Percentiles rank a stretch among this genome's conserved stretches.
These are phyloP conservation scores for Jatropha multifida DNA, from an alignment of 441 rosid species.

Conservation along the genomic window DNA sequence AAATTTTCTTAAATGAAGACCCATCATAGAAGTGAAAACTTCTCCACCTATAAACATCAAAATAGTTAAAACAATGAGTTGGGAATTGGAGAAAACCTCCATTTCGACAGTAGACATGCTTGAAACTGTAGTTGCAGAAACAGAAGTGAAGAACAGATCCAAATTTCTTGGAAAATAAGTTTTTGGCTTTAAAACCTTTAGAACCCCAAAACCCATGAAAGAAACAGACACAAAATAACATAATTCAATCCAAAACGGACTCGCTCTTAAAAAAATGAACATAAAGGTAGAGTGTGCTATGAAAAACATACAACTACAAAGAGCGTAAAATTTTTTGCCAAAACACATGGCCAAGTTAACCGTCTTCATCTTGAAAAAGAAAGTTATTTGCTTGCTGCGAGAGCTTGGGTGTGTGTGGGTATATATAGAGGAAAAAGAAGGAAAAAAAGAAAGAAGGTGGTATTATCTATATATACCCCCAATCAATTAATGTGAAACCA, in stretches of 20 bases:
- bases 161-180: conserved; percentile 28
- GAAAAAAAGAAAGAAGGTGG: too few species aligned
- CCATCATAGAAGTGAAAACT: conserved; percentile 30
- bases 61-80: conserved; percentile 49
- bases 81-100: conserved; percentile 64
- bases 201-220: conserved; percentile 36
- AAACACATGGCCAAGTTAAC: not conserved
- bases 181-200: conserved; percentile 35
- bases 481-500: too few species aligned
- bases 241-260: conserved; percentile 31
- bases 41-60: conserved; percentile 56
- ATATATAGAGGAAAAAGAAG: not conserved
- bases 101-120: conserved; percentile 69
- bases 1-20: conserved; percentile 4
- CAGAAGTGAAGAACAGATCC: conserved; percentile 62
- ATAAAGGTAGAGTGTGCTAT: not conserved
- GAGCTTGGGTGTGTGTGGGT: not conserved
- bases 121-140: conserved; percentile 58
- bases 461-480: too few species aligned
- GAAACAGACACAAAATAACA: conserved; percentile 34
- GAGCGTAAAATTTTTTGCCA: not conserved
- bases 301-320: not conserved
- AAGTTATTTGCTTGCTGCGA: not conserved
- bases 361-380: not conserved
- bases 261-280: not conserved